Evolutionary conservation across 179 eudicot species (phyloP).

Genomic region (Beta corolliflora): DNA sequence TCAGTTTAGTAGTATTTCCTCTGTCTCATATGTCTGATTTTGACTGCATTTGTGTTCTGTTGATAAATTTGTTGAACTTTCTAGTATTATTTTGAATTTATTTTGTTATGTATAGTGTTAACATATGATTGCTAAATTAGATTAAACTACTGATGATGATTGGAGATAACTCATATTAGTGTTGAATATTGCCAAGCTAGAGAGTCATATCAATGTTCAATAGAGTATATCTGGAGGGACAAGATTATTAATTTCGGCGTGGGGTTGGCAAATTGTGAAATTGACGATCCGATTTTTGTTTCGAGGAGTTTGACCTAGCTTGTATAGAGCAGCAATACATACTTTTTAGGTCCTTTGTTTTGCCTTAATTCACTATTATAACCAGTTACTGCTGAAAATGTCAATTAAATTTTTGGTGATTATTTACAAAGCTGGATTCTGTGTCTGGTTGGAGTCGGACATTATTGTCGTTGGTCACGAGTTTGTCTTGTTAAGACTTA

Average conservation of each 20-base stretch:
- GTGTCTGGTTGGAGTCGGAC: background rate
- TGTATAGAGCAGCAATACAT: background rate
- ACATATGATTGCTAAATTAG: too few species aligned
- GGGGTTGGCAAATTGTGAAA: background rate
- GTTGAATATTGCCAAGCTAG: background rate
- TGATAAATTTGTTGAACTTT: too few species aligned
- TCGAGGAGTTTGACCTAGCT: background rate
- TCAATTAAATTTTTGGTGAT: background rate
- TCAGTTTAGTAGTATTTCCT: too few species aligned
- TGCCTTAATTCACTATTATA: background rate
- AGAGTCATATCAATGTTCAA: background rate
- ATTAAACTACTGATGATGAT: background rate
- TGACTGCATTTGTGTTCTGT: background rate
- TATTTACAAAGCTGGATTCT: background rate
- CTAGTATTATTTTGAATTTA: too few species aligned
- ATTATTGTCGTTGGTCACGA: background rate
- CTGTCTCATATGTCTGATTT: too few species aligned
- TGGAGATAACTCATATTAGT: background rate
- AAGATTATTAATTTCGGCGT: background rate
- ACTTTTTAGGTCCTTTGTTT: background rate
- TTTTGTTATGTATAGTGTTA: too few species aligned
- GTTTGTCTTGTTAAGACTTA: background rate
- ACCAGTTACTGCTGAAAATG: background rate
- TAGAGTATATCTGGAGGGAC: background rate
- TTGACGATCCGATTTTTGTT: background rate